phyloP scores from a whole-genome alignment of 1,139 yeast species.

The Arxiozyma telluris region DNA sequence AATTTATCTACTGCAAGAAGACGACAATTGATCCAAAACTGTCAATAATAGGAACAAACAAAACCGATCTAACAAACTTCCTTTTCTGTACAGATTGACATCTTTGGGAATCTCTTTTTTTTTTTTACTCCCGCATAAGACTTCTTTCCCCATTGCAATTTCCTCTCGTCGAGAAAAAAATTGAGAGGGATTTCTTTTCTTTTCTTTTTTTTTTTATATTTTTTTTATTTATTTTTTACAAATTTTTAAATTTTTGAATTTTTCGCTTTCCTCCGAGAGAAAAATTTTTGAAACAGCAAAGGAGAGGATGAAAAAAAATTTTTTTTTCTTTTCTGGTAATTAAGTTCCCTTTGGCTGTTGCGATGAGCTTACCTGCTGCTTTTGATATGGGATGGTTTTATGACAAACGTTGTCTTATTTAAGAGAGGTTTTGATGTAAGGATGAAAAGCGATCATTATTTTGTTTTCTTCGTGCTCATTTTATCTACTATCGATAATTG shows the following conservation, averaged over 20 bases:
- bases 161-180: background rate
- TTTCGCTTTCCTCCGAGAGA: no score
- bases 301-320: background rate
- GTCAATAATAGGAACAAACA: constrained; percentile 7
- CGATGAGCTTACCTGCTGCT: constrained; percentile 3
- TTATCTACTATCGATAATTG: background rate
- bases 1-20: constrained; percentile 20
- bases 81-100: background rate
- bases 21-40: constrained; percentile 21
- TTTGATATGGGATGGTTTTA: no score
- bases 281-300: background rate
- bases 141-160: background rate
- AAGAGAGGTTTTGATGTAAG: background rate
- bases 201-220: background rate
- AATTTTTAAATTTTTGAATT: no score
- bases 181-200: background rate
- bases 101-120: no score
- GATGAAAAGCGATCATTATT: background rate
- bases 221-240: no score
- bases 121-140: background rate
- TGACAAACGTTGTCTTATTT: background rate
- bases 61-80: background rate
- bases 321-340: no score
- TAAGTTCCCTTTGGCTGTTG: background rate
- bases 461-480: no score